phyloP scores from a whole-genome alignment of 139 green algal genomes.

The Coelastrella sp. region DNA sequence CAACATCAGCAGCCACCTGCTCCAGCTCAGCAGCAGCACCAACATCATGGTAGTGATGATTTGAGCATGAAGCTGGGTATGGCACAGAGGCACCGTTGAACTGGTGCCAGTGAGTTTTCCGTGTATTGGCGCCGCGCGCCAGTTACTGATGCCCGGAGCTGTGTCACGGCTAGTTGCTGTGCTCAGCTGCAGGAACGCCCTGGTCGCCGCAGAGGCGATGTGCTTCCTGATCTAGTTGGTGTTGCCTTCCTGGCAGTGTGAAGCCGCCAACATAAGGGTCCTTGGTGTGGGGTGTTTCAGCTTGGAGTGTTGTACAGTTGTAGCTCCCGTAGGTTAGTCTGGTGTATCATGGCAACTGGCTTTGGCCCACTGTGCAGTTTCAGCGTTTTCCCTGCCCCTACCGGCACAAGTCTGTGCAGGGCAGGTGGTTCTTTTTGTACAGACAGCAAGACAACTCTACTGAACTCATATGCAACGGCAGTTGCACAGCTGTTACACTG shows the following conservation, averaged over 20 bases:
- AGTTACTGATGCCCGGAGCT: no score
- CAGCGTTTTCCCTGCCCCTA: no score
- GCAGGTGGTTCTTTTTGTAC: no score
- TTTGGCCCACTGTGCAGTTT: no score
- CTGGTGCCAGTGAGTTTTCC: neutral
- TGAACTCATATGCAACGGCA: no score
- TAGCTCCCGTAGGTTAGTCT: neutral
- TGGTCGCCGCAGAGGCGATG: neutral
- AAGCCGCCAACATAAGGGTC: no score
- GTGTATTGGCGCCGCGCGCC: neutral
- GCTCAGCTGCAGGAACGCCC: neutral
- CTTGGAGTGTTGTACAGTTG: neutral
- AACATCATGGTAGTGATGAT: conserved; percentile 30
- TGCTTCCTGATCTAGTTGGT: neutral
- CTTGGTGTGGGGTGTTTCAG: no score
- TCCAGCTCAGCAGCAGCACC: conserved; percentile 4
- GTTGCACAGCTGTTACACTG: no score
- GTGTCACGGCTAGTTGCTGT: neutral
- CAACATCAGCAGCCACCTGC: neutral
- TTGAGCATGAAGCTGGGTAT: conserved; percentile 42
- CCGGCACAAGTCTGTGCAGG: no score
- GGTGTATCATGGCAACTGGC: no score
- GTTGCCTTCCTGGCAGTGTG: neutral
- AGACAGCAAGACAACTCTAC: no score
- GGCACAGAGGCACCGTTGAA: neutral